Evolutionary conservation across 2,329 filamentous ascomycete genomes (phyloP), one percentile per base, ranked within the genome.

Genomic region (Arachnopeziza araneosa): DNA sequence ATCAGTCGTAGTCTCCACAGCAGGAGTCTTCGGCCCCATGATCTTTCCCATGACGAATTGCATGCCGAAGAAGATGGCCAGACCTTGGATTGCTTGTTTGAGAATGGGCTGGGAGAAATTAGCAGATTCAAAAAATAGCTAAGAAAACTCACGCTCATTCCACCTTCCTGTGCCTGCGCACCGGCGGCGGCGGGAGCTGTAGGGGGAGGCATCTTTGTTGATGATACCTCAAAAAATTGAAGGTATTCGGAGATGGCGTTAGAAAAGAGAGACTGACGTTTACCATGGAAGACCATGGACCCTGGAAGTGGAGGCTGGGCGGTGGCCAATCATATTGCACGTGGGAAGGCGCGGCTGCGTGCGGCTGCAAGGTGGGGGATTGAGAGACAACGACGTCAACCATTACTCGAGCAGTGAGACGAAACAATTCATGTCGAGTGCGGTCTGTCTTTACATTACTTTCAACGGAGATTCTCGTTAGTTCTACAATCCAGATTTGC

Each of bases 41-140:
- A 83, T 76, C 70, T 83, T 79, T 69, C 78, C 80, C 75, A 86
- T 77, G 59, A 81, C 69, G 59, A 83, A 74, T 70, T 88, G 85
- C 73, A 86, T 77, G 57, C 79, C 83, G 49, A 74, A 60, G 64
- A 86, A 77, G 72, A 83, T 87, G 69, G 85, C 75, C 60, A 78
- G 76, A 30, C 79, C 76, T 55, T 82, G 82, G 61, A 85, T 74
- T 48, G 80, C 68, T 22, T 70, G 72, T 58, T 70, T 72, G 59
- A 73, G 58, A 57, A 69, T 63, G 7, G 71, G 66, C 71, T 73
- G 24, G 36, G n/a, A 44, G 17, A 19, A 3, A 12, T n/a, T 50
- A 24, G 57, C 54, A 60, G 23, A 12, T 32, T 56, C 55, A 66
- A 24, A 68, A 61, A 9, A 22, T 2, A 10, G n/a, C 24, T 10